Percentiles rank a stretch among this genome's conserved stretches.
phyloP scores from a whole-genome alignment of 306 rosid genomes.

The Morella rubra region DNA sequence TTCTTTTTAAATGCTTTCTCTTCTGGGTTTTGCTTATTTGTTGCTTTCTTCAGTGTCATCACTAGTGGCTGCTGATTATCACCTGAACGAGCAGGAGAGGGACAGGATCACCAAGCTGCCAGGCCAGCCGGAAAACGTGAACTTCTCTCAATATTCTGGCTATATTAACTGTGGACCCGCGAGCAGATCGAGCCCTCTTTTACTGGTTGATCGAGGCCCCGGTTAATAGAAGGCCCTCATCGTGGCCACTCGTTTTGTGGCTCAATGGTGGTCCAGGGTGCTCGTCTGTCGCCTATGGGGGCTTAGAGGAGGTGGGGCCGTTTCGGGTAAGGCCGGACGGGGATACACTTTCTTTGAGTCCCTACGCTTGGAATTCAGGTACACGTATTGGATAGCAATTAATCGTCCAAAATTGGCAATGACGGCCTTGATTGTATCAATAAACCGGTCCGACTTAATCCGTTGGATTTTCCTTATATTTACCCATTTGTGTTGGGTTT shows the following conservation, averaged over 20 bases:
- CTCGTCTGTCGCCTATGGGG: not conserved
- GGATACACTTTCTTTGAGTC: not conserved
- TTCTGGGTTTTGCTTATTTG: not conserved
- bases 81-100: not conserved
- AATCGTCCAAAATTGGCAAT: not conserved
- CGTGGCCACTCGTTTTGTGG: not conserved
- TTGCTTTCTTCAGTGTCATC: not conserved
- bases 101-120: not conserved
- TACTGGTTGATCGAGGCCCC: not conserved
- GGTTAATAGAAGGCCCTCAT: not conserved
- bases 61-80: not conserved
- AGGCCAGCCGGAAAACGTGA: not conserved
- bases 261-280: not conserved
- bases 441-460: no score
- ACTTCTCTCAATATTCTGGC: not conserved
- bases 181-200: not conserved
- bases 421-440: not conserved
- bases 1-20: not conserved
- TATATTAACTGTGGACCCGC: not conserved
- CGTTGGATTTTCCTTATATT: no score
- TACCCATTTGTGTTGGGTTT: no score
- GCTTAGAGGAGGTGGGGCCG: not conserved
- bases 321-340: not conserved
- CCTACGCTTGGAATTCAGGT: not conserved
- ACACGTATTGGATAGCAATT: no score